Evolutionary conservation across 2,329 filamentous ascomycete species (phyloP).

Genomic region (Thelonectria discophora): DNA sequence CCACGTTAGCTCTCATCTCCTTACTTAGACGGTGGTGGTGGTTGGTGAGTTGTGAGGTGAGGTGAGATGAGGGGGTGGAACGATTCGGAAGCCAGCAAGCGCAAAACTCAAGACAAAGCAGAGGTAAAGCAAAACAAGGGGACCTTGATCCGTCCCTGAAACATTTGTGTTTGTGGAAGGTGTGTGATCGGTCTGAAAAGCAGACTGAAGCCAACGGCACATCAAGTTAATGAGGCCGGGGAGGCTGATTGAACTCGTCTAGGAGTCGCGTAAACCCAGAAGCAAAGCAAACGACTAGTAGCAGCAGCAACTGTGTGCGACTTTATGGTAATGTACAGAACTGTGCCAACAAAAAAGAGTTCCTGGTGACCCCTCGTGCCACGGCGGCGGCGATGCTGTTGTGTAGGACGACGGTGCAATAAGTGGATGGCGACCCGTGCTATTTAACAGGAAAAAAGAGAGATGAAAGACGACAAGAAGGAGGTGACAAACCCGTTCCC

Average conservation of each 20-base stretch:
- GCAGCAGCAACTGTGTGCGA: slow-evolving; percentile 56
- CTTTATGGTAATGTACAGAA: slow-evolving; percentile 66
- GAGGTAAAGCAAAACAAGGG: slow-evolving; percentile 29
- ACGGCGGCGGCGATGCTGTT: slow-evolving; percentile 42
- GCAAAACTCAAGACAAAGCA: slow-evolving; percentile 28
- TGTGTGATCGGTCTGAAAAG: slow-evolving; percentile 26
- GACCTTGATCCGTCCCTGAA: slow-evolving; percentile 5
- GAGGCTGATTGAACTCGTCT: slow-evolving; percentile 50
- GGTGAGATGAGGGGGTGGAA: slow-evolving; percentile 14
- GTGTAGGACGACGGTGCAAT: slow-evolving; percentile 39
- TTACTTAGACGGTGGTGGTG: slow-evolving; percentile 20
- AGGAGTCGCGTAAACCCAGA: slow-evolving; percentile 47
- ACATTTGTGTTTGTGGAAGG: neutral
- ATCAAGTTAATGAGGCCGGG: slow-evolving; percentile 46
- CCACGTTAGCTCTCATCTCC: slow-evolving; percentile 43
- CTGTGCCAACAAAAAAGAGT: slow-evolving; percentile 50
- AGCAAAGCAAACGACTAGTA: slow-evolving; percentile 47
- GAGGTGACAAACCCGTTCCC: slow-evolving; percentile 46
- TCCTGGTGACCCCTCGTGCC: slow-evolving; percentile 51
- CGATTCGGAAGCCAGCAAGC: slow-evolving; percentile 23
- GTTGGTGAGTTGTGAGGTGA: slow-evolving; percentile 16
- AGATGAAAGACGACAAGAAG: slow-evolving; percentile 17
- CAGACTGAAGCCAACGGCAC: slow-evolving; percentile 39
- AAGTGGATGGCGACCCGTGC: slow-evolving; percentile 41
- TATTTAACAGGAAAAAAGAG: slow-evolving; percentile 39